A percentile compares a stretch with the other conserved stretches of the same genome.
Evolutionary conservation across 2,329 filamentous ascomycete species (phyloP).

Genomic region (Aureobasidium leucospermi): DNA sequence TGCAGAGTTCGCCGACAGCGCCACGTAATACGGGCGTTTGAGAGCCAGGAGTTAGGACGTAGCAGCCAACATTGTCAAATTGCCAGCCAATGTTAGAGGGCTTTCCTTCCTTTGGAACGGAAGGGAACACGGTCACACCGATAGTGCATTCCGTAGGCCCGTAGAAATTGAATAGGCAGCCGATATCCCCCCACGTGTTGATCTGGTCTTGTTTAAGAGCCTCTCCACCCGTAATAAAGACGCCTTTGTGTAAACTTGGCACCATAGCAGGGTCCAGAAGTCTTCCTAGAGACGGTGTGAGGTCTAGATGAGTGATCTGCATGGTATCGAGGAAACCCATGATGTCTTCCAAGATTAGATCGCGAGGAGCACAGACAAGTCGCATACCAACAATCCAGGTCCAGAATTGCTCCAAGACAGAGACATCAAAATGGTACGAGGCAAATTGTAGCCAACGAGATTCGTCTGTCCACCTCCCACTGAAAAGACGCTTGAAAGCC

Average conservation of each 20-base stretch:
- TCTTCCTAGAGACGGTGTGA: constrained; percentile 80
- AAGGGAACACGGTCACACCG: constrained; percentile 81
- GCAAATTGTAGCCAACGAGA: constrained; percentile 91
- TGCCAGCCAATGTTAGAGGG: constrained; percentile 82
- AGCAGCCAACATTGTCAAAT: constrained; percentile 82
- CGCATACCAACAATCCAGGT: constrained; percentile 87
- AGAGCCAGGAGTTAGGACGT: constrained; percentile 64
- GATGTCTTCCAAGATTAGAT: constrained; percentile 79
- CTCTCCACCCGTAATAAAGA: constrained; percentile 92
- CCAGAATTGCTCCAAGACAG: constrained; percentile 90
- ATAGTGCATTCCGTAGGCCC: constrained; percentile 92
- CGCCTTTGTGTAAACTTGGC: constrained; percentile 68
- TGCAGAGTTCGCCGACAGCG: constrained; percentile 78
- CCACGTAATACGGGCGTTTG: constrained; percentile 67
- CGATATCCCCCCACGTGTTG: constrained; percentile 71
- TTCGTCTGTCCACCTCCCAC: constrained; percentile 60
- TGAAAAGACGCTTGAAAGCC: constrained; percentile 73
- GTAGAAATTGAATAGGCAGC: constrained; percentile 83
- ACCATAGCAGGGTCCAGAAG: constrained; percentile 73
- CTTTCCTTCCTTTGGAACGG: constrained; percentile 68
- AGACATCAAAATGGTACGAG: constrained; percentile 90
- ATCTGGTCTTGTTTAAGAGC: constrained; percentile 83
- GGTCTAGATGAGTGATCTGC: constrained; percentile 79
- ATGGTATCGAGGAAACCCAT: constrained; percentile 63
- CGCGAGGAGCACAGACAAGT: constrained; percentile 72